Conservation (phyloP, 2,329 filamentous ascomycete species). For the Calonectria pauciramosa region DNA sequence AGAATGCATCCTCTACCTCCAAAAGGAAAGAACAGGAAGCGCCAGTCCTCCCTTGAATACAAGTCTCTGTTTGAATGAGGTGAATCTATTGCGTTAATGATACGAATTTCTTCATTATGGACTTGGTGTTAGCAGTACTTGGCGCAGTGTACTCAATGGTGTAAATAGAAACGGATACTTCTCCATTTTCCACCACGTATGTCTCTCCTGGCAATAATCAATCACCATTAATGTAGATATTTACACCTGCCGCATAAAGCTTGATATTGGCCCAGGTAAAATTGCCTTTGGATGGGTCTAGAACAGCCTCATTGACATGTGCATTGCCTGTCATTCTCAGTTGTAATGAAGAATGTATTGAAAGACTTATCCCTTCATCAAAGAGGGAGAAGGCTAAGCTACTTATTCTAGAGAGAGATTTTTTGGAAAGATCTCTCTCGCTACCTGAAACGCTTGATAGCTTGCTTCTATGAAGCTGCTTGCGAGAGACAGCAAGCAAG, state of each 20-base stretch:
- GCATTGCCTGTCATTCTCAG: slow-evolving; percentile 64
- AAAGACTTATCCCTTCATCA: no score
- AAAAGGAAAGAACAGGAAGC: no score
- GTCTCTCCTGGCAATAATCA: slow-evolving; percentile 66
- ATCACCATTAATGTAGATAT: slow-evolving; percentile 65
- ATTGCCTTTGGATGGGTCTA: slow-evolving; percentile 57
- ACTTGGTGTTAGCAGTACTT: slow-evolving; percentile 36
- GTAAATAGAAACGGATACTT: slow-evolving; percentile 60
- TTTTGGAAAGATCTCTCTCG: no score
- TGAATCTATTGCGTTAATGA: slow-evolving; percentile 26
- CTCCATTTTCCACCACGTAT: slow-evolving; percentile 58
- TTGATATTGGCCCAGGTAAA: slow-evolving; percentile 59
- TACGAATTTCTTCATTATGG: slow-evolving; percentile 43
- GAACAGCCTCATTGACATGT: slow-evolving; percentile 59
- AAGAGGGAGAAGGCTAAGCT: no score
- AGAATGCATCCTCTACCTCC: no score
- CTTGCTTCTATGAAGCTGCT: no score
- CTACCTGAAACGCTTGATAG: no score
- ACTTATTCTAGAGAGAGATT: no score
- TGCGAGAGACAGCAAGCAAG: no score
- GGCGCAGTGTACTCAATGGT: slow-evolving; percentile 66
- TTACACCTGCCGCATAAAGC: slow-evolving; percentile 56
- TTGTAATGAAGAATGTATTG: slow-evolving; percentile 59
- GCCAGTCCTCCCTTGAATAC: no score
- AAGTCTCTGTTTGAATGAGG: no score